These are phyloP conservation scores for Bryoerythrophyllum caledonicum DNA, from an alignment of 225 moss, liverwort and hornwort genomes.

Conservation along the genomic window DNA sequence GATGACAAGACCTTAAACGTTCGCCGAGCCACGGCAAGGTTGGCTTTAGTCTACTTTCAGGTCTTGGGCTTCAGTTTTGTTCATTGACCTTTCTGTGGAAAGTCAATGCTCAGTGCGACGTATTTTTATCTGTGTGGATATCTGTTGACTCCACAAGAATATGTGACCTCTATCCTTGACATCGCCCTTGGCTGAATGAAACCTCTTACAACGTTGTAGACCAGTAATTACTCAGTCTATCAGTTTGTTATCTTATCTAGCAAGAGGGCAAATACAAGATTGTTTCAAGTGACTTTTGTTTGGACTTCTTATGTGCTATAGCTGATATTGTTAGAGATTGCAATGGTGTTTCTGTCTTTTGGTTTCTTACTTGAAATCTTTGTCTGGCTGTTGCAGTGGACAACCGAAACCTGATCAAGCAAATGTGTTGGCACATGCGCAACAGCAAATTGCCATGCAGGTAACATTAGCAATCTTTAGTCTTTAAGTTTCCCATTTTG, in stretches of 20 bases:
- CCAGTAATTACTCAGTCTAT: not conserved
- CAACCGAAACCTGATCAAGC: slow-evolving; percentile 99
- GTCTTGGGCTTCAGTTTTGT: slow-evolving; percentile 52
- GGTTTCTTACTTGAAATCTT: not conserved
- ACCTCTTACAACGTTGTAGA: slow-evolving; percentile 5
- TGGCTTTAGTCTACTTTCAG: slow-evolving; percentile 97
- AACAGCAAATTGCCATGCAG: slow-evolving; percentile 99
- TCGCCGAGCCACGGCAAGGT: slow-evolving; percentile 99
- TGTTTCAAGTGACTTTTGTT: not conserved
- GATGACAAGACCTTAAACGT: slow-evolving; percentile 99
- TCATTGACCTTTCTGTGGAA: slow-evolving; percentile 45
- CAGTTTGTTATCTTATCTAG: slow-evolving; percentile 6
- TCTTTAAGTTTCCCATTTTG: not conserved
- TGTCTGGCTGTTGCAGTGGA: slow-evolving; percentile 66
- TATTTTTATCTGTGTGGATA: slow-evolving; percentile 25
- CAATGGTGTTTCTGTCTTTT: not conserved
- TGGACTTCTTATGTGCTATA: not conserved
- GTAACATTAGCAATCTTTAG: slow-evolving; percentile 32
- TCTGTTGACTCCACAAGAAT: slow-evolving; percentile 22
- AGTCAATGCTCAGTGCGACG: slow-evolving; percentile 34
- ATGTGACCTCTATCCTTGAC: slow-evolving; percentile 14
- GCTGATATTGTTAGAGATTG: not conserved
- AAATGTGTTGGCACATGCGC: slow-evolving; percentile 96
- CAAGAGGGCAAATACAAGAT: not conserved
- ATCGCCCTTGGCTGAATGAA: slow-evolving; percentile 18